Percentiles rank a stretch among this genome's conserved stretches.
Conservation (phyloP, 192 early-diverging fungal species). For the Backusella liffmaniae region DNA sequence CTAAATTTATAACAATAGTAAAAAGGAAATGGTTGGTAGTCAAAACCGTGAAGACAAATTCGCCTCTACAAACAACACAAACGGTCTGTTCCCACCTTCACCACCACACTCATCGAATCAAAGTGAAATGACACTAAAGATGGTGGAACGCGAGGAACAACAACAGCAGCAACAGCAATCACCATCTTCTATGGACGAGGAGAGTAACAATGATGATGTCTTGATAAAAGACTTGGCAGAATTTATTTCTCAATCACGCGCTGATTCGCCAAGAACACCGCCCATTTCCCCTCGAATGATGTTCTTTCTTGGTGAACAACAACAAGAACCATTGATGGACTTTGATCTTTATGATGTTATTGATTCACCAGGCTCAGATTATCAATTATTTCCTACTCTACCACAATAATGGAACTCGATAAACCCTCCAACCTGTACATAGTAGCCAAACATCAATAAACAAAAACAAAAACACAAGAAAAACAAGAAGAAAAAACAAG, state of each 20-base stretch:
- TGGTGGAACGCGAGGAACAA: background rate
- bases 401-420: background rate
- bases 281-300: background rate
- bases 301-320: background rate
- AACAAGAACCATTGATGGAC: background rate
- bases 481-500: background rate
- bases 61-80: background rate
- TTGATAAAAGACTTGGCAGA: conserved; percentile 1
- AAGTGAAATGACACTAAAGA: background rate
- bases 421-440: background rate
- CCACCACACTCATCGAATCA: background rate
- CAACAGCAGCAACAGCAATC: background rate
- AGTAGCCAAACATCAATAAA: background rate
- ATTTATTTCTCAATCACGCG: background rate
- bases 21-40: background rate
- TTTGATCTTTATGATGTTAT: conserved; percentile 1
- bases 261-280: background rate
- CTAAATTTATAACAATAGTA: background rate
- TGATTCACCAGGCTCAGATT: background rate
- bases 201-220: background rate
- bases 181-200: background rate
- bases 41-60: background rate
- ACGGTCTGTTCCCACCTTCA: background rate
- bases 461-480: background rate
- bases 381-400: background rate